phyloP scores from a whole-genome alignment of 2,329 filamentous ascomycete species.

The Neopestalotiopsis rosae region DNA sequence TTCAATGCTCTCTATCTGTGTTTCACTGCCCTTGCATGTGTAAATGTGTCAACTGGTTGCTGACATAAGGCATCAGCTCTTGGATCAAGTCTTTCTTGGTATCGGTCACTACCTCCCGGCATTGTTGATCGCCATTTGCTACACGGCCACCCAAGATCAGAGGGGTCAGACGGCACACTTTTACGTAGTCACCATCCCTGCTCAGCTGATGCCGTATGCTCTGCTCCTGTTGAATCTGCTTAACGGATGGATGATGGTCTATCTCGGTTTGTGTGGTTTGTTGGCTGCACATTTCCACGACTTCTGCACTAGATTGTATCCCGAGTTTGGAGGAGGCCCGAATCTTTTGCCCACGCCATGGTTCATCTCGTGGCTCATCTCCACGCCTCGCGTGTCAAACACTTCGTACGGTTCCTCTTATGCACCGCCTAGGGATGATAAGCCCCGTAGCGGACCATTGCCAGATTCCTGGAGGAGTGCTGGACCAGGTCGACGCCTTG shows the following conservation, averaged over 20 bases:
- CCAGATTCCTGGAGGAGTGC: slow-evolving; percentile 69
- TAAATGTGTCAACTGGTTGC: slow-evolving; percentile 22
- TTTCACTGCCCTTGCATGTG: slow-evolving; percentile 25
- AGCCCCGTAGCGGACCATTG: slow-evolving; percentile 53
- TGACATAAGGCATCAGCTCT: slow-evolving; percentile 44
- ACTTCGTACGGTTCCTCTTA: slow-evolving; percentile 69
- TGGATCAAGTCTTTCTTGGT: slow-evolving; percentile 58
- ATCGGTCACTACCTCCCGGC: slow-evolving; percentile 61
- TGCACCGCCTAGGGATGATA: slow-evolving; percentile 39
- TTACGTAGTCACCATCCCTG: slow-evolving; percentile 82
- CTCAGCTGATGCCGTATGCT: slow-evolving; percentile 80
- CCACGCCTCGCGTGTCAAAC: slow-evolving; percentile 50
- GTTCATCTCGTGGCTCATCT: slow-evolving; percentile 72
- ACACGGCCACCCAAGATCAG: slow-evolving; percentile 87
- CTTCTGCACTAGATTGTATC: slow-evolving; percentile 87
- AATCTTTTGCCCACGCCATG: slow-evolving; percentile 78
- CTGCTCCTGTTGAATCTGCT: slow-evolving; percentile 79
- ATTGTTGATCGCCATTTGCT: slow-evolving; percentile 79
- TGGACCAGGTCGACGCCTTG: slow-evolving; percentile 67
- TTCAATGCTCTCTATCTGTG: slow-evolving; percentile 18
- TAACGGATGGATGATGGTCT: slow-evolving; percentile 58
- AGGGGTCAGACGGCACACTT: slow-evolving; percentile 77
- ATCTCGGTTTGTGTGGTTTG: slow-evolving; percentile 77
- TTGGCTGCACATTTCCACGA: slow-evolving; percentile 89
- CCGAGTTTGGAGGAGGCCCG: slow-evolving; percentile 82